Conservation (phyloP, 495 filamentous ascomycete species). For the Aspergillus carlsbadensis region DNA sequence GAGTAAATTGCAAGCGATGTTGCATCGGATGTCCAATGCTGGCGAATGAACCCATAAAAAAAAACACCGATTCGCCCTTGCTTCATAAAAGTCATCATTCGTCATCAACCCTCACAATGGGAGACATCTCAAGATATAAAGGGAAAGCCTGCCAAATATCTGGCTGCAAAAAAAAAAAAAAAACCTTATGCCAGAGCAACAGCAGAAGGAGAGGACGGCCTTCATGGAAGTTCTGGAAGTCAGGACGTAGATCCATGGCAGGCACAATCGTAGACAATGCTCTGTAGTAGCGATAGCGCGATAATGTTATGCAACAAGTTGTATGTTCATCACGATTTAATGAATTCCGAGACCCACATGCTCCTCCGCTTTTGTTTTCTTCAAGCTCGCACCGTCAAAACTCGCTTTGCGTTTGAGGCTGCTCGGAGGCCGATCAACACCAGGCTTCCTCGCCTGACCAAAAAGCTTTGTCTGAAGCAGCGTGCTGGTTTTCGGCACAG, state of each 20-base stretch:
- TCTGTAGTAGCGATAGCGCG: no score
- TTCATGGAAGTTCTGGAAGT: no score
- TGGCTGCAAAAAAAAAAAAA: slow-evolving; percentile 9
- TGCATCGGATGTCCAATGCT: not conserved
- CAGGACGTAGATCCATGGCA: not conserved
- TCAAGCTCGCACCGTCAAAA: slow-evolving; percentile 49
- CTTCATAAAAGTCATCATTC: slow-evolving; percentile 34
- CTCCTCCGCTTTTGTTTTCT: slow-evolving; percentile 57
- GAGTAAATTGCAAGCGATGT: slow-evolving; percentile 2
- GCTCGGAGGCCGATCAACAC: slow-evolving; percentile 33
- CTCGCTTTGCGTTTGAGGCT: slow-evolving; percentile 60
- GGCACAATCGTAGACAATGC: no score
- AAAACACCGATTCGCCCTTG: slow-evolving; percentile 20
- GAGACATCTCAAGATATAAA: not conserved
- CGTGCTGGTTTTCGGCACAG: slow-evolving; percentile 39
- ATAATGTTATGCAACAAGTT: slow-evolving; percentile 17
- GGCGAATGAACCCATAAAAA: not conserved
- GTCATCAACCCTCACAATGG: slow-evolving; percentile 18
- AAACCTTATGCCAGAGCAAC: not conserved
- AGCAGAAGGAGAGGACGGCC: no score
- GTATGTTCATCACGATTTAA: slow-evolving; percentile 40
- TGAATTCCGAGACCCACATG: slow-evolving; percentile 61
- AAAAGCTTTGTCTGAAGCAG: slow-evolving; percentile 67
- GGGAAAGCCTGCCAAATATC: slow-evolving; percentile 18
- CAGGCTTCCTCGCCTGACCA: slow-evolving; percentile 62